Evolutionary conservation across 2,329 filamentous ascomycete species (phyloP), one percentile per base, ranked within the genome.

Genomic region (Dothidotthia symphoricarpi): DNA sequence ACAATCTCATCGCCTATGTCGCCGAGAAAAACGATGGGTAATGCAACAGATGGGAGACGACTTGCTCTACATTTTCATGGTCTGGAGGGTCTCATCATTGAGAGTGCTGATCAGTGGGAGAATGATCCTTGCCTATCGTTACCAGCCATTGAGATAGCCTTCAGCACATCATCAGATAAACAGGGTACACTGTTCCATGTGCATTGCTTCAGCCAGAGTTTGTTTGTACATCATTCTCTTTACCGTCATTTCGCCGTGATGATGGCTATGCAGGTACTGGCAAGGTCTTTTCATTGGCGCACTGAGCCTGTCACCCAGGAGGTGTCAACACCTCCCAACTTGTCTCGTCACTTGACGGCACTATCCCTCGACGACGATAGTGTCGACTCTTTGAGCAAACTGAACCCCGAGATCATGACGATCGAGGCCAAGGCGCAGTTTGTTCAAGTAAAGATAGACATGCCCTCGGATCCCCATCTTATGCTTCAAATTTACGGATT

Each of bases 181-280:
- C 87, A 95, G 57, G 91, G 90, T 0, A 86, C 89, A 0, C 76
- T 95, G 5, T 87, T 96, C 58, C 88, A 97, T 59, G 69, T 97
- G 28, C 88, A 94, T 51, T 86, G 88, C 0, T 80, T 86, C 35
- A 77, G 93, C 14, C 85, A 85, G 51, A 88, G 86, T 5, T 69
- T 98, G 2, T 81, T 87, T 44, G 59, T 95, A 6, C 85, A 94
- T 34, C 97, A 97, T 61, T 98, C 94, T 0, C 77, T 98, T 0
- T 95, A 94, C 64, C 84, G 90, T 3, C 90, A 95, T 61, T 98
- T 96, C 60, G 85, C 90, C 0, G 76, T 94, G 16, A 86, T 88
- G 1, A 82, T 97, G 43, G 93, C 91, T 7, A 72, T 78, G 16
- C 83, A 82, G 60, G 87, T 94, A 3, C 66, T 98, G 16, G 64